Evolutionary conservation across 768 basidiomycete genomes (phyloP), one percentile per base, ranked within the genome.

Genomic region (Termitomyces sp.): DNA sequence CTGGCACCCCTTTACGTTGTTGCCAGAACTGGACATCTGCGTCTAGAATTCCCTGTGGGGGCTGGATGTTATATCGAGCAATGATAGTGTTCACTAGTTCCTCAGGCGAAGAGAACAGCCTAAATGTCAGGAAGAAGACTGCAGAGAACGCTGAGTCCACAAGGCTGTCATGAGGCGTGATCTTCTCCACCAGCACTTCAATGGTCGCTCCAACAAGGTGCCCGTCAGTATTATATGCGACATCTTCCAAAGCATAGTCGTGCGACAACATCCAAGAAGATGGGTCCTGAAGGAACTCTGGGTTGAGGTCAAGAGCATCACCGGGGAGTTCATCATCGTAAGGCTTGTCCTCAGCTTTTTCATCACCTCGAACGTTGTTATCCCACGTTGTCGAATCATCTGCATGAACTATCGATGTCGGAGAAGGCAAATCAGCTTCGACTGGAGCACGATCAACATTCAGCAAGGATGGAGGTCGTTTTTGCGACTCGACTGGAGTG

Each of bases 51-150:
- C 76, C 75, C 4, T 70, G 63, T 1, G 90, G 86, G 5, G 90
- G 87, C 39, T 83, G 74, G 46, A 95, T 76, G 65, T 95, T 90
- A 71, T 93, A 98, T 20, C 97, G 88, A 39, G 78, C 71, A 59
- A 95, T 87, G 60, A 98, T 74, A 0, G 87, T 81, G 22, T 87
- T 83, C 9, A 92, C 81, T 27, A 99, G 81, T 49, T 90, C 86
- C 7, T 72, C 53, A 2, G 97, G 90, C 0, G 88, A 82, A 2
- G 90, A 84, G 73, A 97, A 98, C 55, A 98, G 74, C 31, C 96
- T 85, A 79, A 98, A 99, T 0, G 95, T 98, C 65, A 95, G 78
- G 79, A 95, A 95, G 76, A 99, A 98, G 31, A 94, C 88, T 5
- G 87, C 83, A 14, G 88, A 82, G 69, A 98, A 95, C 0, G 86